Evolutionary conservation across 169 alveolate species (phyloP).

Genomic region (Cryptosporidium xiaoi): DNA sequence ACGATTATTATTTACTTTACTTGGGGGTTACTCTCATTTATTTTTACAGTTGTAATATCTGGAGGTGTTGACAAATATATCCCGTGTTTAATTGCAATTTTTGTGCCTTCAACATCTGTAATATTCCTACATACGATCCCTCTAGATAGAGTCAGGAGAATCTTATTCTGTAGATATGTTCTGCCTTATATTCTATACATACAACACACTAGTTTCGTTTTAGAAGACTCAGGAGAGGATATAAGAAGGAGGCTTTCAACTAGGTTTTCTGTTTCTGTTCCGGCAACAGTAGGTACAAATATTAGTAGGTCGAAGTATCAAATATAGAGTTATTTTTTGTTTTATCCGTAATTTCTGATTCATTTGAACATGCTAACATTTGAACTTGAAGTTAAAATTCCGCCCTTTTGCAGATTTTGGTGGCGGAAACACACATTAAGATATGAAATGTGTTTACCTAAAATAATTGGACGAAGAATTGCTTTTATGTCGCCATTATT

Average conservation of each 20-base stretch:
- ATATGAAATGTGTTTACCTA: not conserved
- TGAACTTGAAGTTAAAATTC: not conserved
- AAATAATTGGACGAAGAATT: constrained; percentile 1
- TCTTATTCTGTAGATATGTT: constrained; percentile 53
- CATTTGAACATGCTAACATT: not conserved
- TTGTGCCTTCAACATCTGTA: constrained; percentile 54
- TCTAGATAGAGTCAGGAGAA: constrained; percentile 49
- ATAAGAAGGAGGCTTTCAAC: constrained; percentile 21
- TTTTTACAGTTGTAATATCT: constrained; percentile 46
- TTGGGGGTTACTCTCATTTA: constrained; percentile 48
- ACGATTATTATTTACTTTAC: constrained; percentile 37
- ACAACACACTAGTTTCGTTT: constrained; percentile 40
- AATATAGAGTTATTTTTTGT: not conserved
- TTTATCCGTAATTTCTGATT: not conserved
- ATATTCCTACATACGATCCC: constrained; percentile 64
- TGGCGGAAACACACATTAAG: constrained; percentile 14
- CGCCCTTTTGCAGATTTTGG: not conserved
- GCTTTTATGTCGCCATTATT: not conserved
- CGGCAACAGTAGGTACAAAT: not conserved
- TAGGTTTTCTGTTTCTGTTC: not conserved
- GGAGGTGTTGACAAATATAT: constrained; percentile 50
- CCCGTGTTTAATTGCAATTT: constrained; percentile 39
- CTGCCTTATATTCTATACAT: constrained; percentile 40
- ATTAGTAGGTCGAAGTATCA: not conserved
- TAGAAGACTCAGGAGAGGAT: constrained; percentile 53